Evolutionary conservation across 2,329 filamentous ascomycete species (phyloP).

Genomic region (Xylaria polymorpha): DNA sequence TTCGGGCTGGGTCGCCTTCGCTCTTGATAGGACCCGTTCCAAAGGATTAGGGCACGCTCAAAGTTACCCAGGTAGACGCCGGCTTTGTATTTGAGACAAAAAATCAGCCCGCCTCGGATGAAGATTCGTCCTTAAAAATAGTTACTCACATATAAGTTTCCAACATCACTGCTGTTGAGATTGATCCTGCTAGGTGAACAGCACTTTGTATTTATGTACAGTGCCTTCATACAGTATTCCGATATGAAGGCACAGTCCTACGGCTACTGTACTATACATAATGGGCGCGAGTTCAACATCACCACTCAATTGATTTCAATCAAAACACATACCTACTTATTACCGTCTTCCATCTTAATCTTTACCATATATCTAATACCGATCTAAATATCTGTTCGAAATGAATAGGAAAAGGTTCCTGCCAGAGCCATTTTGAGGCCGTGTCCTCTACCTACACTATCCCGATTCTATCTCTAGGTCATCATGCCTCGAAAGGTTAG

Average conservation of each 20-base stretch:
- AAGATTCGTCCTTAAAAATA: not conserved
- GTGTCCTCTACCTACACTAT: not conserved
- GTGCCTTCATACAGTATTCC: conserved; percentile 21
- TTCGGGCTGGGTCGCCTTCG: conserved; percentile 25
- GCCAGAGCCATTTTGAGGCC: not conserved
- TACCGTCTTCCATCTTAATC: not conserved
- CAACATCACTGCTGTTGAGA: not conserved
- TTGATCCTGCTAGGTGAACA: not conserved
- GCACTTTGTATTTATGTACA: conserved; percentile 9
- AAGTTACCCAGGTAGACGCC: conserved; percentile 7
- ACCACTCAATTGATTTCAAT: not conserved
- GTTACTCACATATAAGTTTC: not conserved
- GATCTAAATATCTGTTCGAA: not conserved
- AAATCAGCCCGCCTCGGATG: not conserved
- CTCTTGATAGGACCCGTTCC: not conserved
- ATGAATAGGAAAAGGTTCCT: not conserved
- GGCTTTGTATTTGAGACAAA: not conserved
- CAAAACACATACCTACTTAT: not conserved
- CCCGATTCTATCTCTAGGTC: not conserved
- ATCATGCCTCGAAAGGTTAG: conserved; percentile 37
- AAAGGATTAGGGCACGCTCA: conserved; percentile 1
- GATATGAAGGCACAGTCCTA: not conserved
- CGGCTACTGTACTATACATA: not conserved
- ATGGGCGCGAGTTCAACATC: not conserved
- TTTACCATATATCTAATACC: not conserved